Base-by-base conservation (phyloP, 352 stramenopile species). In the Phytopythium chamaehyphon region DNA sequence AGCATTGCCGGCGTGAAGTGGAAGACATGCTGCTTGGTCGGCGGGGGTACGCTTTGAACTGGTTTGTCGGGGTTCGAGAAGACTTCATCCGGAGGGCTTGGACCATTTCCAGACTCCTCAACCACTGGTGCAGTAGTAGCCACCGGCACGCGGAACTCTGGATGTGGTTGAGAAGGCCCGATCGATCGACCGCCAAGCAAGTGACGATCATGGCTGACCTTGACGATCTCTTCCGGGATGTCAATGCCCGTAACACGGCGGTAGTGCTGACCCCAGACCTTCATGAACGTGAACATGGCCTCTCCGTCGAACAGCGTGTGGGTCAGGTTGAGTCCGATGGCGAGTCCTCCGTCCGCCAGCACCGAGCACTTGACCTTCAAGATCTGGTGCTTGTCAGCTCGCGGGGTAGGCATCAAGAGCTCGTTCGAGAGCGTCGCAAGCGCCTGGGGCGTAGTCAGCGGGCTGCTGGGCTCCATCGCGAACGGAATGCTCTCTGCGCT, bases 221-320 rank as follows among this genome's bases (percentile, higher is more conserved):
- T 26, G 3, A 66, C 39, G 16, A 66, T 58, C 10, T 73, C 43
- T 2, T 58, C 21, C 21, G 66, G 59, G 11, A n/a, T 22, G 6
- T 6, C 26, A 40, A 8, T n/a, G 28, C n/a, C n/a, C 14, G 45
- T 31, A 1, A 85, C 44, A 0, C 51, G 54, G 35, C 65, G 71
- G 55, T 83, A 86, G 55, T 77, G 68, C 53, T 74, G 57, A 7
- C 71, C 70, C 73, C 76, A 88, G n/a, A 66, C 54, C 26, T 67
- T 77, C 62, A 80, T 76, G 45, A 88, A 83, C 9, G 67, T 86
- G 59, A 86, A 83, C 47, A 78, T 59, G 1, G 43, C 64, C 37
- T 86, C 66, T 8, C 59, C 71, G 28, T 88, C 76, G 14, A 86
- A 57, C 26, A 88, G 45, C 3, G 43, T 61, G 57, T 88, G 74